These are phyloP conservation scores for Xerophyta viscosa DNA, from an alignment of 106 monocot genomes.

Conservation along the genomic window DNA sequence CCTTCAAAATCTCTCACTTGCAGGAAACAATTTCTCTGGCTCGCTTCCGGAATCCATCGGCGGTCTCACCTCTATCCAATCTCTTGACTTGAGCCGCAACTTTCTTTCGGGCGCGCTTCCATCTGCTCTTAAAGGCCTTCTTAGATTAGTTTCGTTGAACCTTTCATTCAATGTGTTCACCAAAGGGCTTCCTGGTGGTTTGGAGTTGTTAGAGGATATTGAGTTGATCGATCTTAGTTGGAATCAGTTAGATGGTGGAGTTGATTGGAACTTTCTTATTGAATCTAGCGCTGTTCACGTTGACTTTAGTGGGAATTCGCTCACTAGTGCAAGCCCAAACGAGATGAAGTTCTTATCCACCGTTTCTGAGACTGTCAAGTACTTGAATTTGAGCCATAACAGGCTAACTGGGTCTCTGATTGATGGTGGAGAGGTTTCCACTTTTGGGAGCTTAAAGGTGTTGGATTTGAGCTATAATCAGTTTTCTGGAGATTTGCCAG, in stretches of 20 bases:
- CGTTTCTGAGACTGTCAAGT: conserved; percentile 67
- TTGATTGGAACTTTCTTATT: conserved; percentile 81
- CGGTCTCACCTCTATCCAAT: conserved; percentile 44
- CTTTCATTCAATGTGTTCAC: conserved; percentile 58
- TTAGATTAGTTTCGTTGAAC: conserved; percentile 45
- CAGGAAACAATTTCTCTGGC: conserved; percentile 82
- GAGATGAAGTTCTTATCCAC: conserved; percentile 78
- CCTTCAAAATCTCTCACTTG: conserved; percentile 67
- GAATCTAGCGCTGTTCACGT: conserved; percentile 54
- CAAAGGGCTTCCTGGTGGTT: conserved; percentile 46
- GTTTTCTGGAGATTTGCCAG: conserved; percentile 75
- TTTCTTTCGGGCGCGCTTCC: conserved; percentile 58
- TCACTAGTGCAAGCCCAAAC: conserved; percentile 49
- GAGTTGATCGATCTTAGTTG: conserved; percentile 69
- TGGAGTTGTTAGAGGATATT: conserved; percentile 35
- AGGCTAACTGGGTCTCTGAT: conserved; percentile 74
- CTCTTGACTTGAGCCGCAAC: conserved; percentile 77
- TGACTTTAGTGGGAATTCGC: conserved; percentile 81
- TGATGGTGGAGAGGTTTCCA: conserved; percentile 63
- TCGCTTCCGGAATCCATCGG: conserved; percentile 61
- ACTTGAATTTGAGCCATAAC: conserved; percentile 89
- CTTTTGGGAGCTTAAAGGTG: conserved; percentile 92
- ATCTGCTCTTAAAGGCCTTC: conserved; percentile 28
- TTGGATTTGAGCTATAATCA: conserved; percentile 92
- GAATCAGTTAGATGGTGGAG: conserved; percentile 73